Conservation (phyloP, 495 filamentous ascomycete genomes). For the Xylaria flabelliformis region DNA sequence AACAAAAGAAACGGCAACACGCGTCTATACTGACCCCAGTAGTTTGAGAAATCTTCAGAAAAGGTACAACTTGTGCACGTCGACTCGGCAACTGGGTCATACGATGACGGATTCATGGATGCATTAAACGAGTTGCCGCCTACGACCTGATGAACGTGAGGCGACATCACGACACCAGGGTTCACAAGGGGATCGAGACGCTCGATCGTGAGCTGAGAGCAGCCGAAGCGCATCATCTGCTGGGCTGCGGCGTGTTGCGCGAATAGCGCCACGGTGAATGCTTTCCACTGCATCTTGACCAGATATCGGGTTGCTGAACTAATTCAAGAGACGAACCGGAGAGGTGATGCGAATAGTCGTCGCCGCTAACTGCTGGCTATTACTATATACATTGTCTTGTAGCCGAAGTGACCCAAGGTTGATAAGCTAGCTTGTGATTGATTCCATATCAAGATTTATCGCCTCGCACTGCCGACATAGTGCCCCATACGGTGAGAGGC, state of each 20-base stretch:
- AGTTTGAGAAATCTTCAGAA: slow-evolving; percentile 51
- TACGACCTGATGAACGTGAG: slow-evolving; percentile 48
- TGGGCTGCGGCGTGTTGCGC: slow-evolving; percentile 35
- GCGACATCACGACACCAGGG: slow-evolving; percentile 40
- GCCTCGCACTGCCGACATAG: slow-evolving; percentile 16
- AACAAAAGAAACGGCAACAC: not conserved
- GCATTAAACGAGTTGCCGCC: slow-evolving; percentile 49
- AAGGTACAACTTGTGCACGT: slow-evolving; percentile 47
- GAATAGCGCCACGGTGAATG: slow-evolving; percentile 30
- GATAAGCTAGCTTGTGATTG: slow-evolving; percentile 2
- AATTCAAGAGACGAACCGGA: not conserved
- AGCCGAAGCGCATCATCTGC: slow-evolving; percentile 50
- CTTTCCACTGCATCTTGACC: slow-evolving; percentile 39
- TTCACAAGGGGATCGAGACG: slow-evolving; percentile 48
- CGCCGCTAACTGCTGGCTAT: not conserved
- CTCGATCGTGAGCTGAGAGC: slow-evolving; percentile 49
- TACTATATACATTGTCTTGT: slow-evolving; percentile 14
- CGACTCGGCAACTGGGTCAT: slow-evolving; percentile 43
- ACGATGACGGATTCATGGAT: slow-evolving; percentile 37
- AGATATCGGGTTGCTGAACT: not conserved
- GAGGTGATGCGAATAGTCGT: slow-evolving; percentile 1
- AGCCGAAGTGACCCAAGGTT: not conserved
- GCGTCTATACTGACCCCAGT: slow-evolving; percentile 38
- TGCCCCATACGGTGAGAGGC: not conserved
- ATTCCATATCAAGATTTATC: not conserved